A percentile compares a stretch with the other conserved stretches of the same genome.
Conservation (phyloP, 441 rosid genomes). For the Adansonia rubrostipa region DNA sequence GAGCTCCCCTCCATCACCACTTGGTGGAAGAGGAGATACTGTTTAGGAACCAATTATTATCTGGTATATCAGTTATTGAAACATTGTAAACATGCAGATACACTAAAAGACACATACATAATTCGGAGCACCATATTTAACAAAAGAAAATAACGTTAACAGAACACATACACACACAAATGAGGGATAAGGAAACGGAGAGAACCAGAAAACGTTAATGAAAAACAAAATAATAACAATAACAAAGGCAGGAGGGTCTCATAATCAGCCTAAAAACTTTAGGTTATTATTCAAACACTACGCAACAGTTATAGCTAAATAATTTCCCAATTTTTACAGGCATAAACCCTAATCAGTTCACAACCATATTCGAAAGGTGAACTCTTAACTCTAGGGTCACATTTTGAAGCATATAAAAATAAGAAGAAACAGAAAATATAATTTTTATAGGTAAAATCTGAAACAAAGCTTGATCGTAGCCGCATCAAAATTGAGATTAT, state of each 20-base stretch:
- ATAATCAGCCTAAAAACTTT: background rate
- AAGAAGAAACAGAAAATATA: background rate
- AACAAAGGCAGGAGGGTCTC: background rate
- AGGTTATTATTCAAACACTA: background rate
- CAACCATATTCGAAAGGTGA: background rate
- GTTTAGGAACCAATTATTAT: slow-evolving; percentile 1
- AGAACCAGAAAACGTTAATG: background rate
- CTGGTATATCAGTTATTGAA: background rate
- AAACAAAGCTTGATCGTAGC: background rate
- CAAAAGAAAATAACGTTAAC: background rate
- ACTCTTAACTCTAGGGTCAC: background rate
- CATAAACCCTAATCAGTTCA: slow-evolving; percentile 14
- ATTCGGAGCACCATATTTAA: background rate
- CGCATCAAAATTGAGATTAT: background rate
- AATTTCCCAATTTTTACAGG: background rate
- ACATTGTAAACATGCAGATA: background rate
- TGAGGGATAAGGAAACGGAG: background rate
- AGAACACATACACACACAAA: slow-evolving; percentile 1
- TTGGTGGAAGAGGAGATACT: background rate
- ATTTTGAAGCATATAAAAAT: background rate
- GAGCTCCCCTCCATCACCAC: background rate
- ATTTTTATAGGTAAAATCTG: background rate
- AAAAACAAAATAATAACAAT: slow-evolving; percentile 1
- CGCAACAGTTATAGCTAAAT: background rate
- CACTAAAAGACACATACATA: background rate